phyloP scores from a whole-genome alignment of 106 monocot species.

The Allium cepa region DNA sequence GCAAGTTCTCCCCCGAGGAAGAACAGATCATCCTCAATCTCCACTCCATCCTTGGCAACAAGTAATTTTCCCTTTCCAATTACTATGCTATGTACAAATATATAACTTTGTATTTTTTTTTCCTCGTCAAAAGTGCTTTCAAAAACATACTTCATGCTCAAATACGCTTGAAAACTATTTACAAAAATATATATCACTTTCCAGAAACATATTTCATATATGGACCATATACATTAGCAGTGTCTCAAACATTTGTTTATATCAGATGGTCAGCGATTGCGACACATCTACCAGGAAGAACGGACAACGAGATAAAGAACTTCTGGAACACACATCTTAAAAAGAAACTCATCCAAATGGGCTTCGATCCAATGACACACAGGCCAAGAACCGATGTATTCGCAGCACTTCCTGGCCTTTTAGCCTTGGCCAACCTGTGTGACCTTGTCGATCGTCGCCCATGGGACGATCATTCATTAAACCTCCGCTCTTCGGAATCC shows the following conservation, averaged over 20 bases:
- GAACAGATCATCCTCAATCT: conserved; percentile 56
- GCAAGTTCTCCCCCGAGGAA: conserved; percentile 54
- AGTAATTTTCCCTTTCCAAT: conserved; percentile 13
- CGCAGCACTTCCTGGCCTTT: conserved; percentile 62
- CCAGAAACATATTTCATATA: too few relatives aligned
- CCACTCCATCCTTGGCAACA: conserved; percentile 55
- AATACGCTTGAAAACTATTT: too few relatives aligned
- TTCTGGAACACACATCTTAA: conserved; percentile 95
- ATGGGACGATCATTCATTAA: conserved; percentile 40
- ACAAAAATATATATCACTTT: too few relatives aligned
- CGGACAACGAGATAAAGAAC: conserved; percentile 95
- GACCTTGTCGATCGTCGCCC: conserved; percentile 21
- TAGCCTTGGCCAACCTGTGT: conserved; percentile 57
- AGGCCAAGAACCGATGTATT: conserved; percentile 76
- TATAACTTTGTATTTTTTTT: too few relatives aligned
- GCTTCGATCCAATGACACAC: conserved; percentile 88
- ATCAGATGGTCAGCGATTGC: conserved; percentile 88
- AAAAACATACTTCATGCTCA: too few relatives aligned
- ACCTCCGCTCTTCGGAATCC: conserved; percentile 45
- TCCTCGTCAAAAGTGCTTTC: too few relatives aligned
- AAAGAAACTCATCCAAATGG: conserved; percentile 93
- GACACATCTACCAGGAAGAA: conserved; percentile 72
- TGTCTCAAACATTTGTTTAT: neutral
- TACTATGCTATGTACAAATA: neutral
- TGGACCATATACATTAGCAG: neutral